Evolutionary conservation across 2,329 filamentous ascomycete genomes (phyloP).

Genomic region (Alternaria atra): DNA sequence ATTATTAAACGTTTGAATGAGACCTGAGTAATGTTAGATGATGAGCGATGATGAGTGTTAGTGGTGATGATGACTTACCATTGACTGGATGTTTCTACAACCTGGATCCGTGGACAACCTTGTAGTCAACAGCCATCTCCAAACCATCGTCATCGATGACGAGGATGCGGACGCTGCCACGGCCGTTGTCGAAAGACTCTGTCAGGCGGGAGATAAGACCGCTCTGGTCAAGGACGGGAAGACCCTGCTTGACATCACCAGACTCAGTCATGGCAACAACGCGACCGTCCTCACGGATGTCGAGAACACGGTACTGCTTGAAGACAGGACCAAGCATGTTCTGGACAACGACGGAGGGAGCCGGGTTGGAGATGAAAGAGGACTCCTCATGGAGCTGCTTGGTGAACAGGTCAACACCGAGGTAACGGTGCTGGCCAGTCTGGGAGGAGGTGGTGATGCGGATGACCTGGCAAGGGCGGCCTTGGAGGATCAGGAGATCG

Average conservation of each 20-base stretch:
- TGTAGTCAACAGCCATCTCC: constrained; percentile 98
- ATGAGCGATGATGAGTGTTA: not conserved
- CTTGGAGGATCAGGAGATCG: constrained; percentile 98
- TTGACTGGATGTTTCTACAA: constrained; percentile 59
- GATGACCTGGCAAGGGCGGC: constrained; percentile 99
- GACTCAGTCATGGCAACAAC: constrained; percentile 99
- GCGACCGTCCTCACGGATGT: constrained; percentile 84
- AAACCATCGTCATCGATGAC: constrained; percentile 93
- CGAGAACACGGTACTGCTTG: constrained; percentile 99
- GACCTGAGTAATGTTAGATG: constrained; percentile 34
- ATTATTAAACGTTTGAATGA: constrained; percentile 40
- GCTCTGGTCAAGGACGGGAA: constrained; percentile 95
- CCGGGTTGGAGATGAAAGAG: constrained; percentile 95
- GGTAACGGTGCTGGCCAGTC: constrained; percentile 99
- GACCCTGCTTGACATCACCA: constrained; percentile 95
- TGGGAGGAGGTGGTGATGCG: constrained; percentile 97
- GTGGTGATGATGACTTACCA: constrained; percentile 32
- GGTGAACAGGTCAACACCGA: constrained; percentile 99
- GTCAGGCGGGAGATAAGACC: constrained; percentile 82
- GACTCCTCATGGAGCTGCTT: constrained; percentile 99
- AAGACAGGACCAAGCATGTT: constrained; percentile 99
- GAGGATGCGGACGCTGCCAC: constrained; percentile 91
- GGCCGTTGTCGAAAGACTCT: constrained; percentile 87
- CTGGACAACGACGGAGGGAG: constrained; percentile 95
- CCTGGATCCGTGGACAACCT: constrained; percentile 86